Evolutionary conservation across 371 early-diverging fungal genomes (phyloP).

Genomic region (Sporodiniella umbellata): DNA sequence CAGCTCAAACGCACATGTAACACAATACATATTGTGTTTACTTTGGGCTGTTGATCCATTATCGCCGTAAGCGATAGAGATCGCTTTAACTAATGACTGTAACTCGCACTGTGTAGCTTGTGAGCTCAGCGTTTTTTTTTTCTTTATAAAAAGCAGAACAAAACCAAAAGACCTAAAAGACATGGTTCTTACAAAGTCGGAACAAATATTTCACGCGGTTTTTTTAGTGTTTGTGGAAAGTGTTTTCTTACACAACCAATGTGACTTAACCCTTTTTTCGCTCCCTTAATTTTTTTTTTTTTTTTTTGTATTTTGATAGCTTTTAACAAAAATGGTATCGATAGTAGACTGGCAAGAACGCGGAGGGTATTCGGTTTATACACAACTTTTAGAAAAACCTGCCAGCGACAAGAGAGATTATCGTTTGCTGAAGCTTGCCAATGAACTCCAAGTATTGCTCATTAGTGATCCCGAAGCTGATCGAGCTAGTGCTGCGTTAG

Average conservation of each 20-base stretch:
- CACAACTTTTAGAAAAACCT: slow-evolving; percentile 47
- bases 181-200: not conserved
- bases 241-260: not conserved
- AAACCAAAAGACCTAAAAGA: not conserved
- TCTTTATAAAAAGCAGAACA: too few species aligned
- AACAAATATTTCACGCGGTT: not conserved
- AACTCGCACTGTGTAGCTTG: too few species aligned
- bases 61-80: too few species aligned
- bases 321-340: slow-evolving; percentile 12
- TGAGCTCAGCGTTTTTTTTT: too few species aligned
- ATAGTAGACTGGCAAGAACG: slow-evolving; percentile 19
- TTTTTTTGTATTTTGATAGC: not conserved
- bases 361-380: slow-evolving; percentile 15
- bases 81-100: too few species aligned
- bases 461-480: slow-evolving; percentile 82
- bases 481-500: slow-evolving; percentile 88
- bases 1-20: too few species aligned
- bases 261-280: not conserved
- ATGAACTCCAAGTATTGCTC: slow-evolving; percentile 77
- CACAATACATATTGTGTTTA: too few species aligned
- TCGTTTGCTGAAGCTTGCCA: slow-evolving; percentile 76
- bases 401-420: slow-evolving; percentile 81
- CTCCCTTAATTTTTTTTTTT: not conserved
- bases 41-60: too few species aligned
- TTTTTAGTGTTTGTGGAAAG: slow-evolving; percentile 2